Evolutionary conservation across 2,329 filamentous ascomycete species (phyloP).

Genomic region (Mariannaea sp.): DNA sequence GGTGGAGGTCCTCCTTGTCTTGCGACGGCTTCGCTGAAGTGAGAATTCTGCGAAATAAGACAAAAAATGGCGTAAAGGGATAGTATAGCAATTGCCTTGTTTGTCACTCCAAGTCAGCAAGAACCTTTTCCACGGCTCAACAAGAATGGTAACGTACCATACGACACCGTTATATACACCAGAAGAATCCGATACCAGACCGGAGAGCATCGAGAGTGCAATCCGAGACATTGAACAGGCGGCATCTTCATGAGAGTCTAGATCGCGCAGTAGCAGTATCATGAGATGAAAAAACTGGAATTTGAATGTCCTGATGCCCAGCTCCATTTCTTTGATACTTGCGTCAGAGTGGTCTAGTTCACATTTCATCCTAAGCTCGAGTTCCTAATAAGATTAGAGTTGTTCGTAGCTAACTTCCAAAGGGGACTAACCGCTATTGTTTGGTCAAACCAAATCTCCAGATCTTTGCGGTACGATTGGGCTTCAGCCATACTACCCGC

Average conservation of each 20-base stretch:
- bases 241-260: background rate
- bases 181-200: constrained; percentile 11
- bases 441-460: background rate
- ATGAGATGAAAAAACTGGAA: constrained; percentile 9
- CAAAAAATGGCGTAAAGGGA: constrained; percentile 18
- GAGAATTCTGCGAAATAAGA: constrained; percentile 4
- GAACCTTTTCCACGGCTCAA: too few species aligned
- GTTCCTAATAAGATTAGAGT: background rate
- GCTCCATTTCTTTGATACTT: constrained; percentile 9
- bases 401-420: background rate
- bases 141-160: too few species aligned
- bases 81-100: constrained; percentile 11
- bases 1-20: background rate
- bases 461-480: background rate
- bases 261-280: background rate
- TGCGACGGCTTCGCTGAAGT: background rate
- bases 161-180: constrained; percentile 14
- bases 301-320: constrained; percentile 3
- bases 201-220: constrained; percentile 3
- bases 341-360: background rate
- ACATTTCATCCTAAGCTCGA: background rate
- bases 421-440: background rate
- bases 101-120: accelerated
- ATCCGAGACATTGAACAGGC: background rate
- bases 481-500: background rate